A percentile compares a stretch with the other conserved stretches of the same genome.
These are phyloP conservation scores for Spathaspora arborariae DNA, from an alignment of 805 yeast species.

Conservation along the genomic window DNA sequence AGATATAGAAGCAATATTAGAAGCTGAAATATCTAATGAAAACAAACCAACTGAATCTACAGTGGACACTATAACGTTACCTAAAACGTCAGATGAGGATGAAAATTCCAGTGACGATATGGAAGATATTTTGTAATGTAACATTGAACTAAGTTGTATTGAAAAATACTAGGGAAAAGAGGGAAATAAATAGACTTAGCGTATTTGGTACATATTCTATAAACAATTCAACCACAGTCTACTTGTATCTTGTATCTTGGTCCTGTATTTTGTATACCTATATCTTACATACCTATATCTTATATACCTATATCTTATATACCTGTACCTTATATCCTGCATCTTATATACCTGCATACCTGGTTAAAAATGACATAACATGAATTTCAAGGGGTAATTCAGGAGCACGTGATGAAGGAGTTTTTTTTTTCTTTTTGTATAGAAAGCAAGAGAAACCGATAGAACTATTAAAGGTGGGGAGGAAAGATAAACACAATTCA, in stretches of 20 bases:
- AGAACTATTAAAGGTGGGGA: not conserved
- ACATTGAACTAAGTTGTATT: not conserved
- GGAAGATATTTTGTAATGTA: slow-evolving; percentile 4
- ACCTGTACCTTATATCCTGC: not conserved
- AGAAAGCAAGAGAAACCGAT: not conserved
- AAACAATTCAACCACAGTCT: too few species aligned
- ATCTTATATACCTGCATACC: not conserved
- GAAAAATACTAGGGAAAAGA: too few species aligned
- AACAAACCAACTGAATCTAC: not conserved
- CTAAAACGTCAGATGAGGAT: slow-evolving; percentile 3
- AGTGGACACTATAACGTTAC: not conserved
- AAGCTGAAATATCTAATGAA: not conserved
- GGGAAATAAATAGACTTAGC: too few species aligned
- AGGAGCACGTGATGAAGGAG: not conserved
- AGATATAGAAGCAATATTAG: not conserved
- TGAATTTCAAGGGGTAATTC: not conserved
- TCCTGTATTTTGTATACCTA: too few species aligned
- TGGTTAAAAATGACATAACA: not conserved
- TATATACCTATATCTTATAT: not conserved
- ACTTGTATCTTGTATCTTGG: too few species aligned
- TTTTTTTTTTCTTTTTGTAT: not conserved
- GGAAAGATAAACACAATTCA: not conserved
- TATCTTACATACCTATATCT: not conserved
- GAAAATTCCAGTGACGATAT: slow-evolving; percentile 4
- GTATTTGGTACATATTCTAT: too few species aligned